Evolutionary conservation across 2,329 filamentous ascomycete genomes (phyloP).

Genomic region (Colletotrichum graminicola): DNA sequence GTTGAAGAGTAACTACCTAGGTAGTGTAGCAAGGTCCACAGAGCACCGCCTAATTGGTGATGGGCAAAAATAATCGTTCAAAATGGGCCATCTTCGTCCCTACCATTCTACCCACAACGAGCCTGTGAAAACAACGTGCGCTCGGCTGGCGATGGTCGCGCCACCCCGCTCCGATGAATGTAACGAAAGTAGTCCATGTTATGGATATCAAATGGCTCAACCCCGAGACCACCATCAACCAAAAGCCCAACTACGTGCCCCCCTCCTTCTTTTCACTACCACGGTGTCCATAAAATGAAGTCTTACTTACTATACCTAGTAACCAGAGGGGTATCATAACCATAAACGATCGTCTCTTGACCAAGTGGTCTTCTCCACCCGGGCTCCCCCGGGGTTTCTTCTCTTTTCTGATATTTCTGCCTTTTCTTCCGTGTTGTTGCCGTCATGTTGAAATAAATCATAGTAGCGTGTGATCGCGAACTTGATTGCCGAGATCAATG

Average conservation of each 20-base stretch:
- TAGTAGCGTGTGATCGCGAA: not conserved
- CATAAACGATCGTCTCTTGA: constrained; percentile 25
- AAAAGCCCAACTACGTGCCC: not conserved
- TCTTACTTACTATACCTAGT: not conserved
- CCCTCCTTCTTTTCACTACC: not conserved
- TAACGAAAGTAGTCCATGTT: constrained; percentile 1
- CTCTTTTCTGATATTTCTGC: not conserved
- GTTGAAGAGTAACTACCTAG: not conserved
- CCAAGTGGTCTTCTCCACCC: constrained; percentile 6
- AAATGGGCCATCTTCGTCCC: no score
- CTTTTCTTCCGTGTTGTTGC: not conserved
- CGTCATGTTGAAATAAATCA: not conserved
- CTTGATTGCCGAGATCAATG: not conserved
- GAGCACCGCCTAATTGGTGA: not conserved
- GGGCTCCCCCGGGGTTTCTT: not conserved
- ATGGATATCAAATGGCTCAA: not conserved
- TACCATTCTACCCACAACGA: no score
- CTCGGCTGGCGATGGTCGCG: not conserved
- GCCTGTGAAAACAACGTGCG: not conserved
- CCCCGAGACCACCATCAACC: not conserved
- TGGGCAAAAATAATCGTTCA: no score
- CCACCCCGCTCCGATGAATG: not conserved
- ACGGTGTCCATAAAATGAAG: constrained; percentile 12
- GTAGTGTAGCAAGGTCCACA: not conserved
- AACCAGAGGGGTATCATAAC: constrained; percentile 42